Evolutionary conservation across 768 basidiomycete genomes (phyloP).

Genomic region (Baorangia bicolor): DNA sequence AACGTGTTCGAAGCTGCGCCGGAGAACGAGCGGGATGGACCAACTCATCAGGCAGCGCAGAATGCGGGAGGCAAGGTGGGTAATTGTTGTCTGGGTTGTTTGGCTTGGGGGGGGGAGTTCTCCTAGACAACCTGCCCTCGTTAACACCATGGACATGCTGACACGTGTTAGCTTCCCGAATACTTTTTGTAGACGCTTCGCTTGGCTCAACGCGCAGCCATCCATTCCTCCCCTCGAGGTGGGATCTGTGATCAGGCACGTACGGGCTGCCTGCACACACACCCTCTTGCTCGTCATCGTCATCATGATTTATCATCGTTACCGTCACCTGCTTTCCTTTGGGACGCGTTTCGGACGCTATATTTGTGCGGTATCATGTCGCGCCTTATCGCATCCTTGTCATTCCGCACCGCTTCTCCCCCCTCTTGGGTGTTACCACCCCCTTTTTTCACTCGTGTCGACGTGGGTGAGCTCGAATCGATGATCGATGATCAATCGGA

Average conservation of each 20-base stretch:
- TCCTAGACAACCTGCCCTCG: background rate
- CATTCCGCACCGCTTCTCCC: background rate
- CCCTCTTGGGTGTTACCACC: background rate
- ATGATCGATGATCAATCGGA: conserved; percentile 10
- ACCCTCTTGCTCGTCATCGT: background rate
- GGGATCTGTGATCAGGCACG: conserved; percentile 8
- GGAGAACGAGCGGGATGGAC: conserved; percentile 94
- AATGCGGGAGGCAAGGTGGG: conserved; percentile 70
- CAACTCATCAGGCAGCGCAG: conserved; percentile 72
- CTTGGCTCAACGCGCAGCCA: background rate
- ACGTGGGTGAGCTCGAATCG: background rate
- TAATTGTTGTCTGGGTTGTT: background rate
- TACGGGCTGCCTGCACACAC: background rate
- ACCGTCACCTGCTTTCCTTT: background rate
- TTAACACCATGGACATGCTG: background rate
- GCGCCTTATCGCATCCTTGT: background rate
- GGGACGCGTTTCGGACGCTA: conserved; percentile 5
- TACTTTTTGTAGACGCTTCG: conserved; percentile 58
- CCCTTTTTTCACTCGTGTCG: background rate
- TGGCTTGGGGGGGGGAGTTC: background rate
- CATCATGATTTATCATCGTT: conserved; percentile 1
- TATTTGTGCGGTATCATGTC: background rate
- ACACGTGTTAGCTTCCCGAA: conserved; percentile 62
- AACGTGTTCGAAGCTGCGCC: conserved; percentile 99
- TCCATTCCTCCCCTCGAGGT: background rate